These are phyloP conservation scores for Cyclocybe cylindracea DNA, from an alignment of 768 basidiomycete species.

Conservation along the genomic window DNA sequence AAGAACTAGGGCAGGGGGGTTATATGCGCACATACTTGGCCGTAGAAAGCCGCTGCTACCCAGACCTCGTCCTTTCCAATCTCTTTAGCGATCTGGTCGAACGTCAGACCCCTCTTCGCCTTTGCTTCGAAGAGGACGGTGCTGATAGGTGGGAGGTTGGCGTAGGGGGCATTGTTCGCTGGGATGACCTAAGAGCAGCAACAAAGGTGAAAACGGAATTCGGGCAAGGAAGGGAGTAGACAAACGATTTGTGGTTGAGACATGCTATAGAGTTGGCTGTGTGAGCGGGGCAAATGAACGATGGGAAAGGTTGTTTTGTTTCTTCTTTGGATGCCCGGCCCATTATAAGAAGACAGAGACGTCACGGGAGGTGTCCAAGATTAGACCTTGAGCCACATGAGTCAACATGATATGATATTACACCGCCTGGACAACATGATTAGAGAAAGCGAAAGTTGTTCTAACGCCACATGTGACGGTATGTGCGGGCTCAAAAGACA, in stretches of 20 bases:
- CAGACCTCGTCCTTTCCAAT: slow-evolving; percentile 79
- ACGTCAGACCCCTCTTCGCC: slow-evolving; percentile 69
- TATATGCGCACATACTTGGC: slow-evolving; percentile 49
- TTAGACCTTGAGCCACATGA: background rate
- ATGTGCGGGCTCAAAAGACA: slow-evolving; percentile 5
- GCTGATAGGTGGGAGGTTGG: slow-evolving; percentile 54
- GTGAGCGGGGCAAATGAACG: background rate
- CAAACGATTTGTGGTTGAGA: slow-evolving; percentile 10
- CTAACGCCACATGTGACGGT: slow-evolving; percentile 14
- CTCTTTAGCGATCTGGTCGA: slow-evolving; percentile 64
- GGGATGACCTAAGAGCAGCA: slow-evolving; percentile 37
- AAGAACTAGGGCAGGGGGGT: background rate
- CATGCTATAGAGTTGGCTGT: slow-evolving; percentile 2
- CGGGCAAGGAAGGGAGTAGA: background rate
- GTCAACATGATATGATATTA: background rate
- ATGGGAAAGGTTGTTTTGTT: background rate
- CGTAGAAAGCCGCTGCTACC: slow-evolving; percentile 82
- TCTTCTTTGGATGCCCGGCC: too few relatives aligned
- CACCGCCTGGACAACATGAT: too few relatives aligned
- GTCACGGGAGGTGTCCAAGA: too few relatives aligned
- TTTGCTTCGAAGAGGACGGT: slow-evolving; percentile 63
- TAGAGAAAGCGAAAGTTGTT: background rate
- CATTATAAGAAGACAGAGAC: too few relatives aligned
- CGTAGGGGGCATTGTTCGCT: slow-evolving; percentile 41
- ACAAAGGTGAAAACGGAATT: background rate